Evolutionary conservation across 2,329 filamentous ascomycete genomes (phyloP), one percentile per base, ranked within the genome.

Genomic region (Penicillium hesseltinei): DNA sequence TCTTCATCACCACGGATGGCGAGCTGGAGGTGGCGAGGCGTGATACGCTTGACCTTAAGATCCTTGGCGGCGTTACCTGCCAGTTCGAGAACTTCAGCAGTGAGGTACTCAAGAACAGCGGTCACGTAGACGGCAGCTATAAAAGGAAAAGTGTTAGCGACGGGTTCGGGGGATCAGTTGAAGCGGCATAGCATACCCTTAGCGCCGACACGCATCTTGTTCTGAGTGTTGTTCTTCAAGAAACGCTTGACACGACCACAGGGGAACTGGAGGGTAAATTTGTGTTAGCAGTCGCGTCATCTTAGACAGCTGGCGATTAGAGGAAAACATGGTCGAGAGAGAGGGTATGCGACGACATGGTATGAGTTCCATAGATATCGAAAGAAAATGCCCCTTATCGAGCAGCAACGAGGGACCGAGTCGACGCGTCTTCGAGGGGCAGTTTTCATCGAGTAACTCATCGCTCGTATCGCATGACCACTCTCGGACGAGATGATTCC

Each of bases 221-320:
- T 95, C 77, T 97, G 94, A 49, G 94, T 97, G 81, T 97, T 97
- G 78, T 91, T 92, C 86, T 97, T 97, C 75, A 99, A 84, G 82
- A 97, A 97, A 82, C 94, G 92, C 89, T 99, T 99, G 80, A 99
- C 94, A 88, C 94, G 94, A 80, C 94, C 94, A 77, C 94, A 99
- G 61, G 94, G 94, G 78, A 99, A 99, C 94, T 99, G 75, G 58
- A 55, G 49, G 42, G 56, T 49, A 36, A 53, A 54, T n/a, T 36
- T 44, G 51, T 35, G 65, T 65, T 56, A 66, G 65, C 68, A 75
- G 19, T 13, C n/a, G 43, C n/a, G 40, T 39, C 31, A 52, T 33
- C 5, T 21, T 25, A 25, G 36, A 46, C 21, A 25, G n/a, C 29
- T 50, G 40, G 51, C 40, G 50, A 51, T 33, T 4, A 17, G 49